Evolutionary conservation across 768 basidiomycete genomes (phyloP), one percentile per base, ranked within the genome.

Genomic region (Boletus rex-veris): DNA sequence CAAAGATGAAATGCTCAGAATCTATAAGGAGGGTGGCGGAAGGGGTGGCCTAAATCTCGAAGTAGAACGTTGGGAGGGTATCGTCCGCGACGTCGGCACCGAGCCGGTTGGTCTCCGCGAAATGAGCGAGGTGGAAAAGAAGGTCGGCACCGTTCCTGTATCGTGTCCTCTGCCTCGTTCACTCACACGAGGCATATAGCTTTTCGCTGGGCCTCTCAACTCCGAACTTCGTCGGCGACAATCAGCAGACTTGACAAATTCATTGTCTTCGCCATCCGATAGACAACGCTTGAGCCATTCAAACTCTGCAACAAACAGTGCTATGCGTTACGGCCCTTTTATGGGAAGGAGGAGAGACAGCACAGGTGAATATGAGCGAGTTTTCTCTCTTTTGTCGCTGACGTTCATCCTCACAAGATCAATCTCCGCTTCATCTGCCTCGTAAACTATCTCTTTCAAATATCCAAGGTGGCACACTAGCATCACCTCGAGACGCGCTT

Each of bases 21-120:
- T 94, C 57, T 93, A 89, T 70, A 86, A 80, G 69, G 90, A 92
- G 58, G 86, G 87, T 48, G 83, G 82, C 24, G 84, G 86, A 37
- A 84, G 79, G 62, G 81, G 84, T 58, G 84, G 84, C 42, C 78
- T 94, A 33, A 89, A 87, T 41, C 74, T 92, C 39, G 92, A 93
- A 71, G 90, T 93, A 14, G 92, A 92, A 71, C 79, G 87, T 58
- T 92, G 89, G 87, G 88, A 92, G 54, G 92, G 92, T 52, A 85
- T 95, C 60, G 89, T 92, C 24, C 84, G 86, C 54, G 91, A 92
- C 65, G 73, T 79, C 21, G 84, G 80, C 28, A 78, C 67, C 40
- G 88, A 91, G 53, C 94, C 94, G 16, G 72, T 86, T 35, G 81
- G 82, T 38, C 64, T 92, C 62, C 86, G 85, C 59, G 94, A 95